Base-by-base conservation (phyloP, 495 filamentous ascomycete species). In the Usnea hakonensis region DNA sequence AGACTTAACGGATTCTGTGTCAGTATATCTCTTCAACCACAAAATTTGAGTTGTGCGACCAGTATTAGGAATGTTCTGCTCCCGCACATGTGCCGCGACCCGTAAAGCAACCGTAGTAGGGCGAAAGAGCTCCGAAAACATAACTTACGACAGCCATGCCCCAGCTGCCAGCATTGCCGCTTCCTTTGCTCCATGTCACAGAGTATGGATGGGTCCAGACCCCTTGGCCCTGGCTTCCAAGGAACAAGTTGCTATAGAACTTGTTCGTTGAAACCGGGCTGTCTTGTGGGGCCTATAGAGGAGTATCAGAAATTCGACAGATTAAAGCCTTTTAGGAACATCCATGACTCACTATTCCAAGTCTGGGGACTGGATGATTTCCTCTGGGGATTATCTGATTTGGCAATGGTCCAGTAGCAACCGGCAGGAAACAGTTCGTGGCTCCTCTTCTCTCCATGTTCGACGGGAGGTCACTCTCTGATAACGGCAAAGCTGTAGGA, bases 141-240 rank as follows among this genome's bases (percentile, higher is more conserved):
- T n/a, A n/a, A n/a, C n/a, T n/a, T n/a, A n/a, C n/a, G 36, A 95
- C 76, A 11, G 82, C 77, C 73, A 97, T 76, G 10, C 91, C 91
- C 81, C 83, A 96, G 72, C 87, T 93, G 57, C 74, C 69, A 2
- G 84, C 75, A 37, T 76, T 77, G 16, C 89, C 88, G 46, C 73
- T 73, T 3, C 91, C 91, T 68, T 83, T 85, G 3, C 84, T 78
- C 90, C 91, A 96, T 41, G 81, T 73, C 3, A 96, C 65, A 0
- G 88, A 87, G 72, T 96, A 98, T 13, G 94, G 94, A 70, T 95
- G 87, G 2, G 90, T 89, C 79, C 89, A 97, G 0, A 85, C 81
- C 1, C 85, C 79, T 41, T 82, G 80, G 5, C 75, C 81, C 72
- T 95, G 91, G 53, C 73, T 81, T 5, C 86, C 90, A 3, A 97